A percentile compares a stretch with the other conserved stretches of the same genome.
Conservation (phyloP, 805 yeast species). For the Candida verbasci region DNA sequence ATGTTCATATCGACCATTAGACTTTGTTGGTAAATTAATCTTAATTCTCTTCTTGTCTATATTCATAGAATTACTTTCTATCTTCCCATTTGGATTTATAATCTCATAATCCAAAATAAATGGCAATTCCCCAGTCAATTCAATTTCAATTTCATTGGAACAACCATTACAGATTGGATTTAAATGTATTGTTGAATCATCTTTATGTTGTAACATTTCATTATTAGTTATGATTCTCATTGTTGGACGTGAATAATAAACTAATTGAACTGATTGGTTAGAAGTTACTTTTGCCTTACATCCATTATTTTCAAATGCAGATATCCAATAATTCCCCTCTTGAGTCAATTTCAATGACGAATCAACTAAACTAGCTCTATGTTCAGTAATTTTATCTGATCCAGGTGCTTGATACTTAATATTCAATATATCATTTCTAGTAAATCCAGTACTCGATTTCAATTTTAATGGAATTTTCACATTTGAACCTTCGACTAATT, state of each 20-base stretch:
- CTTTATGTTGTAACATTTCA: slow-evolving; percentile 19
- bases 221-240: slow-evolving; percentile 15
- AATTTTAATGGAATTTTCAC: slow-evolving; percentile 52
- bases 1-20: slow-evolving; percentile 60
- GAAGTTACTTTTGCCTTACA: slow-evolving; percentile 39
- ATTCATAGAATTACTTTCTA: slow-evolving; percentile 30
- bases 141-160: slow-evolving; percentile 25
- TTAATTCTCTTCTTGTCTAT: slow-evolving; percentile 22
- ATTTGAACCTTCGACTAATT: slow-evolving; percentile 59
- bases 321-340: slow-evolving; percentile 41
- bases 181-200: slow-evolving; percentile 18
- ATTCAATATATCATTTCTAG: slow-evolving; percentile 25
- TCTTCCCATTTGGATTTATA: slow-evolving; percentile 50
- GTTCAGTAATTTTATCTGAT: not conserved
- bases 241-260: slow-evolving; percentile 23
- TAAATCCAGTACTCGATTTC: slow-evolving; percentile 28
- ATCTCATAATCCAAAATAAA: slow-evolving; percentile 68
- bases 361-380: slow-evolving; percentile 1
- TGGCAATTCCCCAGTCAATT: slow-evolving; percentile 57
- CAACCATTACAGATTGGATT: slow-evolving; percentile 31
- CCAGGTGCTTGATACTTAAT: slow-evolving; percentile 18
- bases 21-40: slow-evolving; percentile 36
- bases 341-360: slow-evolving; percentile 22
- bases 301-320: slow-evolving; percentile 36
- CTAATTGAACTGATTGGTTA: slow-evolving; percentile 16